phyloP scores from a whole-genome alignment of 2,329 filamentous ascomycete species.

The Orbilia quercus region DNA sequence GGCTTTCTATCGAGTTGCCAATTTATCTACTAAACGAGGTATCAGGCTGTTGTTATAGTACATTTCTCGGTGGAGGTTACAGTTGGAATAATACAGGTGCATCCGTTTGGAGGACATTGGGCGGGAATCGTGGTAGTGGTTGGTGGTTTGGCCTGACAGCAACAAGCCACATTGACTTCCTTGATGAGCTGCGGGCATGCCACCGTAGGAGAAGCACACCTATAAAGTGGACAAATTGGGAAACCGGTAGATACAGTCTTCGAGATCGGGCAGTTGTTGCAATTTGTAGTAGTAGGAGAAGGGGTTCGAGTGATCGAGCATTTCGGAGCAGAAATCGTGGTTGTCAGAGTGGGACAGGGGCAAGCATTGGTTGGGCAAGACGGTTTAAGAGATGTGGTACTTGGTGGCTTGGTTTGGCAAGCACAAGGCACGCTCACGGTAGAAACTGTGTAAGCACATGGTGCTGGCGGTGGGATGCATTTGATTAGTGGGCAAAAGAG shows the following conservation, averaged over 20 bases:
- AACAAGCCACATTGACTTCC: slow-evolving; percentile 33
- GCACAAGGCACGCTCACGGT: slow-evolving; percentile 30
- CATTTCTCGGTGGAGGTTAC: slow-evolving; percentile 29
- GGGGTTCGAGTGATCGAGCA: slow-evolving; percentile 17
- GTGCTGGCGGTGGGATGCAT: slow-evolving; percentile 26
- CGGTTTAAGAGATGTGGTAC: slow-evolving; percentile 28
- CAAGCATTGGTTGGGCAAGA: slow-evolving; percentile 36
- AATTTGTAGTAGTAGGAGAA: slow-evolving; percentile 19
- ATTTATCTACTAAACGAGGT: too few species aligned
- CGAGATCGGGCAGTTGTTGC: slow-evolving; percentile 30
- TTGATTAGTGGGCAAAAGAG: slow-evolving; percentile 41
- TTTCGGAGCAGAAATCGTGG: neutral
- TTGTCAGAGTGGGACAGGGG: slow-evolving; percentile 27
- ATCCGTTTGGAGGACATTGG: slow-evolving; percentile 45
- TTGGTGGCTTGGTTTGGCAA: slow-evolving; percentile 41
- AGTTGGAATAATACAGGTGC: slow-evolving; percentile 43
- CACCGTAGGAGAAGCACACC: slow-evolving; percentile 16
- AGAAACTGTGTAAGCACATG: slow-evolving; percentile 24
- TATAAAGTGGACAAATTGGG: slow-evolving; percentile 22
- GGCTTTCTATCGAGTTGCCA: too few species aligned
- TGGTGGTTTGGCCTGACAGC: slow-evolving; percentile 38
- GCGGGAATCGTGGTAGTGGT: slow-evolving; percentile 25
- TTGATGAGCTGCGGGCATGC: slow-evolving; percentile 35
- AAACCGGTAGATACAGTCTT: slow-evolving; percentile 37
- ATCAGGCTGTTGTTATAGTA: slow-evolving; percentile 11